Conservation (phyloP, 2,329 filamentous ascomycete genomes). For the Neopestalotiopsis rosae region DNA sequence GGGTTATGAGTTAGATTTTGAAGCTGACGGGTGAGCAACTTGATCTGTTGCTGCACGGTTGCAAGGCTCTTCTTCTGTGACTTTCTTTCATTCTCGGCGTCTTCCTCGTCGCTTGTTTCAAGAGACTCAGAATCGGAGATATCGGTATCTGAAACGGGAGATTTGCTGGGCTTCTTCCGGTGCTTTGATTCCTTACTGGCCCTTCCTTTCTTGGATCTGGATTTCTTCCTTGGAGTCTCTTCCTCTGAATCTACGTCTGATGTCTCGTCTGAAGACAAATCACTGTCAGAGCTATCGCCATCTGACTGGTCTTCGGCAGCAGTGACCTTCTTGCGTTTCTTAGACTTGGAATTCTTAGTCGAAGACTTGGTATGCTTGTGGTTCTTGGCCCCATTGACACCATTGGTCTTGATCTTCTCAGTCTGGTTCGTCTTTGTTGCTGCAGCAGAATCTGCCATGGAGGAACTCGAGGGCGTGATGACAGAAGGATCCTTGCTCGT, state of each 20-base stretch:
- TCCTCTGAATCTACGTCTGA: not conserved
- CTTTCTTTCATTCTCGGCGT: slow-evolving; percentile 2
- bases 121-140: slow-evolving; percentile 15
- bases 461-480: no score
- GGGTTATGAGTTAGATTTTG: slow-evolving; percentile 25
- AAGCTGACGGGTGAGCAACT: slow-evolving; percentile 34
- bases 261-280: not conserved
- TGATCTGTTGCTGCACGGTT: slow-evolving; percentile 24
- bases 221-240: not conserved
- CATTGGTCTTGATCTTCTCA: not conserved
- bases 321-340: slow-evolving; percentile 32
- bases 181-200: slow-evolving; percentile 34
- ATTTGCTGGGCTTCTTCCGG: slow-evolving; percentile 32
- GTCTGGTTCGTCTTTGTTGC: slow-evolving; percentile 17
- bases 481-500: no score
- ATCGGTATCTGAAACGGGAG: slow-evolving; percentile 25
- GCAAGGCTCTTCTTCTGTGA: slow-evolving; percentile 15
- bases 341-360: slow-evolving; percentile 20
- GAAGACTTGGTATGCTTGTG: not conserved
- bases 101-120: not conserved
- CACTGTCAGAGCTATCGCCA: slow-evolving; percentile 13
- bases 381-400: slow-evolving; percentile 1
- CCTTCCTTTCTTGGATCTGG: slow-evolving; percentile 23
- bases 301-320: slow-evolving; percentile 13
- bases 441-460: no score